These are phyloP conservation scores for Ogataea dorogensis DNA, from an alignment of 805 yeast genomes.

Conservation along the genomic window DNA sequence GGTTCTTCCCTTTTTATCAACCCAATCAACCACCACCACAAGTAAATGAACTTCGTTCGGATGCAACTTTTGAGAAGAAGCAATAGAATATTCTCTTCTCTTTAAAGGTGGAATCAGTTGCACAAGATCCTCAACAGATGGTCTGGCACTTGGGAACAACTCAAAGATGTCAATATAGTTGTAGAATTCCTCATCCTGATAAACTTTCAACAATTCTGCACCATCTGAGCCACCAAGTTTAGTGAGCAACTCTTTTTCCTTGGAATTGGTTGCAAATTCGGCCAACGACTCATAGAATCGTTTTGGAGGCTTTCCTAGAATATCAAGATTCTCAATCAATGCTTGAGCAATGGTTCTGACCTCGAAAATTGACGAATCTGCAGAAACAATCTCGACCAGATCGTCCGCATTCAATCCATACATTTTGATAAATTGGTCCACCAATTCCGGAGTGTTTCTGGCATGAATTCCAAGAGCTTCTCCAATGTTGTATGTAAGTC, in stretches of 20 bases:
- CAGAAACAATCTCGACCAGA: conserved; percentile 69
- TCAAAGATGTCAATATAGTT: conserved; percentile 79
- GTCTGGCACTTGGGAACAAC: conserved; percentile 80
- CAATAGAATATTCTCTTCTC: conserved; percentile 97
- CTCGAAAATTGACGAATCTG: conserved; percentile 56
- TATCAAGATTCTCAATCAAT: conserved; percentile 75
- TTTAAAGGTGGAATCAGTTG: conserved; percentile 80
- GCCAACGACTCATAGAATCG: conserved; percentile 85
- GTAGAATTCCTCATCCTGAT: conserved; percentile 79
- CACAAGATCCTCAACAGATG: conserved; percentile 65
- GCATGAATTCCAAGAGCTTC: conserved; percentile 97
- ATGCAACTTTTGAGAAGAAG: conserved; percentile 91
- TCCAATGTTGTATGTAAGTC: conserved; percentile 87
- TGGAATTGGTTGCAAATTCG: conserved; percentile 65
- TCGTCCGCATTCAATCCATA: conserved; percentile 73
- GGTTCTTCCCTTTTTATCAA: conserved; percentile 77
- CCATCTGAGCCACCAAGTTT: conserved; percentile 75
- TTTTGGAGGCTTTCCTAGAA: conserved; percentile 95
- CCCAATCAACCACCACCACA: conserved; percentile 96
- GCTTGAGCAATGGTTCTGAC: conserved; percentile 81
- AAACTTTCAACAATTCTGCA: conserved; percentile 77
- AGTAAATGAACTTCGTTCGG: conserved; percentile 87
- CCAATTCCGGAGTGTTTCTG: conserved; percentile 66
- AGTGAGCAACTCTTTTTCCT: conserved; percentile 60
- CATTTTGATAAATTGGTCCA: conserved; percentile 62